Evolutionary conservation across 257 asterid species (phyloP).

Genomic region (Lantana camara): DNA sequence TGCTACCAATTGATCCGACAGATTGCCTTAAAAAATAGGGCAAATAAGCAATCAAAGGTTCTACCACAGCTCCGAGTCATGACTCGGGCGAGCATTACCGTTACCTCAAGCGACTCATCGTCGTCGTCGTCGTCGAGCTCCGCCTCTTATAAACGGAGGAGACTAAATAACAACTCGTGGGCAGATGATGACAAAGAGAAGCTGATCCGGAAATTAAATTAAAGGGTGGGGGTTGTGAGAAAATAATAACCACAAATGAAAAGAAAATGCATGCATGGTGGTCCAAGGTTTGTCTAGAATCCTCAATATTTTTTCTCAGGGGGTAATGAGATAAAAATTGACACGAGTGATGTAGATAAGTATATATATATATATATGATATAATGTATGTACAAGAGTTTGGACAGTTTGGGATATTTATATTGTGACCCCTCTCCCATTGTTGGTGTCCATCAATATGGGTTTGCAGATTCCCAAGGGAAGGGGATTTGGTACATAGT

Average conservation of each 20-base stretch:
- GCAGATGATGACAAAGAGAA: constrained; percentile 55
- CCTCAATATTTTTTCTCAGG: constrained; percentile 52
- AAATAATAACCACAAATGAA: constrained; percentile 9
- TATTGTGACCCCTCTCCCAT: constrained; percentile 30
- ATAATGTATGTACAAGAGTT: constrained; percentile 40
- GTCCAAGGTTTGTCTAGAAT: constrained; percentile 53
- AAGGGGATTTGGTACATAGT: constrained; percentile 65
- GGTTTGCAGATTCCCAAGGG: constrained; percentile 89
- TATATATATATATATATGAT: constrained; percentile 22
- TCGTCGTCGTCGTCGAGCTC: constrained; percentile 47
- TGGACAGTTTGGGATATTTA: constrained; percentile 33
- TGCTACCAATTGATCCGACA: constrained; percentile 59
- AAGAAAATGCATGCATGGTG: constrained; percentile 34
- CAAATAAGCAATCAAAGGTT: constrained; percentile 66
- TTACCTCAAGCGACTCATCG: constrained; percentile 48
- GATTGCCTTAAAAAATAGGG: constrained; percentile 21
- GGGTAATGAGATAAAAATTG: constrained; percentile 51
- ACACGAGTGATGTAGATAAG: constrained; percentile 65
- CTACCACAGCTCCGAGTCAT: constrained; percentile 81
- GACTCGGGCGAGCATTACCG: constrained; percentile 52
- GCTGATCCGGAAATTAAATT: constrained; percentile 40
- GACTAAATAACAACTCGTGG: constrained; percentile 57
- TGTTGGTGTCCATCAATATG: constrained; percentile 41
- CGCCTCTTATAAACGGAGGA: constrained; percentile 69
- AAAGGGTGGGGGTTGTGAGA: constrained; percentile 23